phyloP scores from a whole-genome alignment of 1,139 yeast genomes.

The Protomyces pachydermus region DNA sequence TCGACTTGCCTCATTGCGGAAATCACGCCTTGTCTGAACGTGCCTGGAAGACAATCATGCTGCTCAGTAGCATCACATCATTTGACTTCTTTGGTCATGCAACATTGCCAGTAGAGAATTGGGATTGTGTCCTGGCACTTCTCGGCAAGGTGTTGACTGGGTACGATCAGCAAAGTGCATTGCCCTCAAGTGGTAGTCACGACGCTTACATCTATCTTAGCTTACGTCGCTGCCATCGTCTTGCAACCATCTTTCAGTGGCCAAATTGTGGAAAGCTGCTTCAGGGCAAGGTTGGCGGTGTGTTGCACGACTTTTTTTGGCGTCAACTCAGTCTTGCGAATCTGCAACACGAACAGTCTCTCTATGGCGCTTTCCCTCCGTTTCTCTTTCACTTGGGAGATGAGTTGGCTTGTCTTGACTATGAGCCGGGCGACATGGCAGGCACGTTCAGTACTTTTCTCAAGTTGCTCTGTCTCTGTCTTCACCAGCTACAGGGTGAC shows the following conservation, averaged over 20 bases:
- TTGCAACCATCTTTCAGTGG: constrained; percentile 8
- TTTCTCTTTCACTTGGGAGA: background rate
- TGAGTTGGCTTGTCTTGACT: background rate
- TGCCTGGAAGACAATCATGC: constrained; percentile 4
- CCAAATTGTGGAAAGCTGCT: background rate
- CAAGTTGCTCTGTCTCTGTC: constrained; percentile 2
- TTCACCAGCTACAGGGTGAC: background rate
- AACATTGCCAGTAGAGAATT: background rate
- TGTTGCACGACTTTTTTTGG: constrained; percentile 10
- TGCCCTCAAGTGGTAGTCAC: background rate
- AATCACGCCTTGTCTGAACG: background rate
- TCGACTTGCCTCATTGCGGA: background rate
- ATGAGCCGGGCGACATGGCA: background rate
- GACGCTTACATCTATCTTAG: constrained; percentile 1
- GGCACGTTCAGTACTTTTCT: constrained; percentile 6
- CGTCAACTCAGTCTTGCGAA: background rate
- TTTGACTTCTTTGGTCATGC: background rate
- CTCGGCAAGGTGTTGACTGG: background rate
- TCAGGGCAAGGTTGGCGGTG: constrained; percentile 13
- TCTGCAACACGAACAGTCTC: background rate
- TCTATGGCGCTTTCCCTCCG: background rate
- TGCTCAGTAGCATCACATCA: background rate
- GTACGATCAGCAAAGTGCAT: background rate
- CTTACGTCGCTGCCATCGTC: constrained; percentile 5
- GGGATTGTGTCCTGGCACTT: constrained; percentile 4